phyloP scores from a whole-genome alignment of 2,329 filamentous ascomycete species.

The Leptographium wingfieldii region DNA sequence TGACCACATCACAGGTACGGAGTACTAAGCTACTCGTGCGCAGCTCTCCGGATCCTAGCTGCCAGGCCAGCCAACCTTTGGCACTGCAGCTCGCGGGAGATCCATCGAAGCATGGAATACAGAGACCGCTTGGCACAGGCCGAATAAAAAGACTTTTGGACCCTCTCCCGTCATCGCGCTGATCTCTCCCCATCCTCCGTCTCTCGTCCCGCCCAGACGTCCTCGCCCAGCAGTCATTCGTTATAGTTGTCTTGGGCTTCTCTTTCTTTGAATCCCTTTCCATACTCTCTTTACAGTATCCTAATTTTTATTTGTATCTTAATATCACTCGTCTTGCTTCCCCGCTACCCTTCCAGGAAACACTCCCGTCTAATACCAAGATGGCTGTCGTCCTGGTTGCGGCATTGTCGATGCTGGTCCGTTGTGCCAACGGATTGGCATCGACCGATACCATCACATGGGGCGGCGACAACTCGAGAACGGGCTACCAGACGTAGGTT shows the following conservation, averaged over 20 bases:
- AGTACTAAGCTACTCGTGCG: no score
- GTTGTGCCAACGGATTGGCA: constrained; percentile 21
- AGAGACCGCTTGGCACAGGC: not conserved
- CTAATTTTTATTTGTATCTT: not conserved
- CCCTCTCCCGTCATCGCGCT: not conserved
- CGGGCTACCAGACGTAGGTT: constrained; percentile 39
- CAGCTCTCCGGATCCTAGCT: not conserved
- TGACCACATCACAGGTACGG: not conserved
- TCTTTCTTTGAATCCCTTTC: not conserved
- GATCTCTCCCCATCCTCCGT: not conserved
- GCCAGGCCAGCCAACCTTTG: not conserved
- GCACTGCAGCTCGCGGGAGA: not conserved
- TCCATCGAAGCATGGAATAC: not conserved
- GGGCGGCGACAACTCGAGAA: constrained; percentile 42
- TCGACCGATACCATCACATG: constrained; percentile 47
- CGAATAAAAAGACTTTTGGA: not conserved
- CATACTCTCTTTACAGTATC: not conserved
- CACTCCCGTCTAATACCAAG: not conserved
- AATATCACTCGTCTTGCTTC: not conserved
- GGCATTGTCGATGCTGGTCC: constrained; percentile 19
- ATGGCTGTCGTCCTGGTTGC: constrained; percentile 3
- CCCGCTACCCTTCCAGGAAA: not conserved
- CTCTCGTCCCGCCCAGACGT: not conserved
- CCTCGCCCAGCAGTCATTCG: not conserved
- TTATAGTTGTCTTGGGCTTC: not conserved